Evolutionary conservation across 495 filamentous ascomycete species (phyloP), one percentile per base, ranked within the genome.

Genomic region (Talaromyces liani): DNA sequence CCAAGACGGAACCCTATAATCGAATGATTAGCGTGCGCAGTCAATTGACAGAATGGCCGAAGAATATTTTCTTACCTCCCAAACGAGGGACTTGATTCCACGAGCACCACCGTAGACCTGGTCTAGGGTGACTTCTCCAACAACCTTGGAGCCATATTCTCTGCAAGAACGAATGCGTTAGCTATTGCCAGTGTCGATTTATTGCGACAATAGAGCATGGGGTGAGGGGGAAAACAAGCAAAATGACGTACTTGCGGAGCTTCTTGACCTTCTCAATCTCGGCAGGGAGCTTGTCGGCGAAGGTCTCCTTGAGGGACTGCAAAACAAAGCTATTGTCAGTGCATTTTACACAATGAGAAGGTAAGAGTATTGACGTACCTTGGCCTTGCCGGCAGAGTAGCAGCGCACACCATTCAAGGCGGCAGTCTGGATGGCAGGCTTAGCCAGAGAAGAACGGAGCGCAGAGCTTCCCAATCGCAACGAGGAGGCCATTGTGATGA

Each of bases 241-340:
- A 59, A 67, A 66, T 16, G 54, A 70, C 88, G 73, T 87, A 95
- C 91, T 97, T 96, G 73, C 91, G 82, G 70, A 99, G 85, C 74
- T 91, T 88, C 91, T 98, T 99, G 80, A 99, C 92, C 86, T 98
- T 90, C 80, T 99, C 95, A 77, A 97, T 89, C 85, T 98, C 92
- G 72, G 85, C 90, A 65, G 94, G 94, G 60, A 98, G 85, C 72
- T 91, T 87, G 75, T 93, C 94, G 72, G 93, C 93, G 76, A 99
- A 99, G 75, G 91, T 92, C 71, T 99, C 94, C 83, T 99, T 99
- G 73, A 99, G 81, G 66, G 93, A 92, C 95, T 98, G 71, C 33
- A 67, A 53, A 70, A 41, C 64, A 27, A 54, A 71, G 66, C 69
- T 73, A 62, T 75, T 70, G 8, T 14, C 58, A 66, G 67, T 66